Evolutionary conservation across 176 grass and related monocot genomes (phyloP), one percentile per base, ranked within the genome.

Genomic region (Aegilops sharonensis): DNA sequence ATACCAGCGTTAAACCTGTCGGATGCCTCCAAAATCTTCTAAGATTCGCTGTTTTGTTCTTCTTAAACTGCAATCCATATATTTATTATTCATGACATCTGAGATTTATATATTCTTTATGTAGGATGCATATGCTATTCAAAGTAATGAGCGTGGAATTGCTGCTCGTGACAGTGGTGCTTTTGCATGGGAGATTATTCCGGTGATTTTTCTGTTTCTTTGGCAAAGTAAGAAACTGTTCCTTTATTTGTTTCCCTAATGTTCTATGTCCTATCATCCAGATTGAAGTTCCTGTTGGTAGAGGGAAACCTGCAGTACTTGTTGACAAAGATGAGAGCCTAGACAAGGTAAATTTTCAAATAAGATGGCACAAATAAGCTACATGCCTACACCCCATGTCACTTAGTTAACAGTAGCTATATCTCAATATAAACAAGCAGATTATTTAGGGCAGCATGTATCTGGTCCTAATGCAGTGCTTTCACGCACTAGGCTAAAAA

Each of bases 101-200:
- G 35, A 75, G 57, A 78, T 82, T 77, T 31, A 82, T 63, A 57
- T 91, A 21, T 90, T 54, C 35, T 72, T 75, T 79, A 6, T 64
- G 20, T 59, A 98, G 93, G 96, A 98, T 81, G 82, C 78, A 83
- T 98, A 84, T 92, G 91, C 96, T 40, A 87, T 98, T 83, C 96
- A 95, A 92, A 98, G 96, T 67, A 98, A 98, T 61, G 91, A 98
- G 75, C 96, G 91, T 79, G 96, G 96, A 68, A 98, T 95, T 79
- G 91, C 90, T 91, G 93, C 96, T 77, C 82, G 88, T 18, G 90
- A 94, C 77, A 92, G 88, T 91, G 88, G 87, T 86, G 90, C 93
- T 75, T 98, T 98, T 90, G 7, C 90, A 82, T 98, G 96, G 96
- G 96, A 98, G 82, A 95, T 98, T 68, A 85, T 84, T 85, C 93